Evolutionary conservation across 208 protist species (phyloP), one percentile per base, ranked within the genome.

Genomic region (Tritrichomonas foetus): DNA sequence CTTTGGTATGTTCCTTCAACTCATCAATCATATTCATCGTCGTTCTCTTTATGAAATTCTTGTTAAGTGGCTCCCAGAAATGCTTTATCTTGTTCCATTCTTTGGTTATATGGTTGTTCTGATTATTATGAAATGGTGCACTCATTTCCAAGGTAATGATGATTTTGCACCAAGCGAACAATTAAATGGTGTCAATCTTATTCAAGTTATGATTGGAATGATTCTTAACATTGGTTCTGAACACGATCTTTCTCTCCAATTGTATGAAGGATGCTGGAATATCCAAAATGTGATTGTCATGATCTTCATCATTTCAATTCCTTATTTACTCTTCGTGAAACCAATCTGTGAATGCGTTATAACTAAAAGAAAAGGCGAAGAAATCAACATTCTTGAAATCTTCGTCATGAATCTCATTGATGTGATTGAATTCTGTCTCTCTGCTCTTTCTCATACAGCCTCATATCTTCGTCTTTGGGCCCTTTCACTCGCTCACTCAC

Each of bases 381-480:
- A 22, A 0, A 33, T 25, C 2, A 97, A 98, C 74, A 96, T 99
- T 78, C 95, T 96, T 89, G 98, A 99, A 94, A 94, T 99, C 1
- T 95, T 99, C 61, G 97, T 99, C 94, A 96, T 99, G 94, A 97
- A 99, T 95, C 95, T 93, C 0, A 99, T 99, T 95, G 98, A 99
- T 96, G 99, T 98, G 50, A 99, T 99, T 94, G 99, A 99, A 96
- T 99, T 99, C 95, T 97, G 98, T 53, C 97, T 99, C 0, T 98
- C 98, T 33, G 97, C 96, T 94, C 98, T 99, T 72, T 99, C 99
- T 16, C 99, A 99, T 96, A 99, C 99, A 44, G 99, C 99, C 5
- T 99, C 98, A 14, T 99, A 99, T 95, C 96, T 99, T 8, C 97
- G 99, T 96, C 97, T 99, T 33, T 99, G 99, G 99, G 99, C 99